Percentiles rank a stretch among this genome's conserved stretches.
Conservation (phyloP, 2,329 filamentous ascomycete species). For the Nigrospora oryzae region DNA sequence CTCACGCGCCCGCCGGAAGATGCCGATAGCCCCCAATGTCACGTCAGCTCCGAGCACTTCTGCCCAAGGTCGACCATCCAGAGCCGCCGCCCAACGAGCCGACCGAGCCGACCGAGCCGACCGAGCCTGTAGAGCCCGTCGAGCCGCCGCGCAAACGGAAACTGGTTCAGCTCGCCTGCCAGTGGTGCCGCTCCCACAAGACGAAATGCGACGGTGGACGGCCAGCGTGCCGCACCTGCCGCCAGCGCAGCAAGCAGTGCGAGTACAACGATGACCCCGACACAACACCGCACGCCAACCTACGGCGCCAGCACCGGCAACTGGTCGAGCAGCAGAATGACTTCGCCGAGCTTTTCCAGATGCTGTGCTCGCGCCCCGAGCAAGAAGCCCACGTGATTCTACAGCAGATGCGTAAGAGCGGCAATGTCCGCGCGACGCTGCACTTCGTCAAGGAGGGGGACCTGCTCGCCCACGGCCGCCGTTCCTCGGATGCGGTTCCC, state of each 20-base stretch:
- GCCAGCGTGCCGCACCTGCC: not conserved
- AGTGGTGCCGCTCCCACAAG: slow-evolving; percentile 1
- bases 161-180: slow-evolving; percentile 1
- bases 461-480: not conserved
- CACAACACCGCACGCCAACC: slow-evolving; percentile 1
- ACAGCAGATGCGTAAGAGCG: not conserved
- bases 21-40: too few relatives aligned
- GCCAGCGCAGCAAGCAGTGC: not conserved
- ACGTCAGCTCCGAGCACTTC: too few relatives aligned
- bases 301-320: not conserved
- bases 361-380: slow-evolving; percentile 2
- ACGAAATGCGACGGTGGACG: slow-evolving; percentile 2
- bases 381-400: slow-evolving; percentile 1
- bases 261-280: slow-evolving; percentile 2
- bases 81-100: too few relatives aligned
- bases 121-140: not conserved
- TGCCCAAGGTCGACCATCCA: too few relatives aligned
- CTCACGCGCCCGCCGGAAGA: too few relatives aligned
- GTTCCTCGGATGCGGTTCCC: not conserved
- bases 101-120: too few relatives aligned
- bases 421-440: not conserved
- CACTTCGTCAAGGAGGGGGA: slow-evolving; percentile 1
- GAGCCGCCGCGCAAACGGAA: not conserved
- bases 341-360: slow-evolving; percentile 1
- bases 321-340: slow-evolving; percentile 2